Percentiles rank a stretch among this genome's conserved stretches.
phyloP scores from a whole-genome alignment of 1,284 basidiomycete genomes.

The Inonotus obliquus region DNA sequence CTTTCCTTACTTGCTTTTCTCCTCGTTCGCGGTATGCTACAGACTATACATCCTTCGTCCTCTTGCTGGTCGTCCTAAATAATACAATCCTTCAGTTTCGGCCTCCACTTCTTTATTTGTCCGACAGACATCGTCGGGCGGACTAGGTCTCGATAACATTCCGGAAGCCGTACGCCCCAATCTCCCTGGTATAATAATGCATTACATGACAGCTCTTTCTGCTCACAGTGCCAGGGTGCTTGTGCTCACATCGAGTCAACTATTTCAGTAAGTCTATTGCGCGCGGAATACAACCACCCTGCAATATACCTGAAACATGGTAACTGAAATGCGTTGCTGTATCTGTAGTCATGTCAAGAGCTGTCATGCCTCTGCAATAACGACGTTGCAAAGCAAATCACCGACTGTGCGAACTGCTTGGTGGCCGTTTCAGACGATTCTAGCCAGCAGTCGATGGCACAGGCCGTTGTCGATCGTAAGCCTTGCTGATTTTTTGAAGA shows the following conservation, averaged over 20 bases:
- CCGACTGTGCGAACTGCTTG: conserved; percentile 14
- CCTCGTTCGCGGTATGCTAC: background rate
- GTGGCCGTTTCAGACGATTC: conserved; percentile 3
- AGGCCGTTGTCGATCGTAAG: conserved; percentile 16
- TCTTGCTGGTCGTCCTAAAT: background rate
- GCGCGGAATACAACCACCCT: background rate
- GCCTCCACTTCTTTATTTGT: background rate
- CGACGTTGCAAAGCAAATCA: conserved; percentile 10
- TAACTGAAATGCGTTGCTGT: background rate
- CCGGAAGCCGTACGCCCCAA: conserved; percentile 7
- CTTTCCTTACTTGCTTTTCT: background rate
- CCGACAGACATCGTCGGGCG: conserved; percentile 3
- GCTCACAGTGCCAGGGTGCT: conserved; percentile 4
- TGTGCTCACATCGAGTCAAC: conserved; percentile 7
- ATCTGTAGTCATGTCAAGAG: conserved; percentile 6
- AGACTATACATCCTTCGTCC: background rate
- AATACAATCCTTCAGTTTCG: background rate
- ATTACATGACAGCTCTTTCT: background rate
- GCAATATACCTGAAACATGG: background rate
- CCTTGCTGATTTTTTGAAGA: background rate
- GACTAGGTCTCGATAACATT: background rate
- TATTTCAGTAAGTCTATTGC: background rate
- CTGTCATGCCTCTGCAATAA: conserved; percentile 15
- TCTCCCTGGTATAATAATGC: background rate
- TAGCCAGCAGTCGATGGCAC: background rate